Base-by-base conservation (phyloP, 805 yeast species). In the Metschnikowia matae region DNA sequence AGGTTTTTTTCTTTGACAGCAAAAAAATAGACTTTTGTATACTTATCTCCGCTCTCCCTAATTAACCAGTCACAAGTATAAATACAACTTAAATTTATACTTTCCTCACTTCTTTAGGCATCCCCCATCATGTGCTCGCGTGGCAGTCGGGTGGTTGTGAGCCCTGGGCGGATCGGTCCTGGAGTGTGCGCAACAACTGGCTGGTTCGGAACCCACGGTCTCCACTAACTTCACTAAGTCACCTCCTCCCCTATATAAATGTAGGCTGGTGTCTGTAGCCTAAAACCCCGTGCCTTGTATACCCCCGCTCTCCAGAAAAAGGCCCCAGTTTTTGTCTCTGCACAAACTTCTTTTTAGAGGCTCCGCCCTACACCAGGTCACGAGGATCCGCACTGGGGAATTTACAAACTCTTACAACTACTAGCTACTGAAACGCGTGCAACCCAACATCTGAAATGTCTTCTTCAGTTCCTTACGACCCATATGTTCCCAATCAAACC, bases 401-500 rank as follows among this genome's bases (percentile, higher is more conserved):
- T 34, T 40, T 44, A 44, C 42, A 44, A 44, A 44, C 29, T 37
- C 48, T 35, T 18, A 18, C 40, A 11, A 44, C 46, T 13, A 15
- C 34, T 44, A 35, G 40, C 40, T 36, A 34, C 20, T 23, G 33
- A 40, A 29, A 23, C 33, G 43, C 43, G 43, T 26, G 34, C 43
- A 31, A 32, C 26, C 45, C 20, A 14, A 15, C 41, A n/a, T 23
- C 44, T 32, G 15, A 39, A 44, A 86, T 86, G 92, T 81, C 90
- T 17, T 84, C 90, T 20, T 80, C 89, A 37, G 86, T 81, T 45
- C 95, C 96, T 50, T 87, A 88, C 66, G 95, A 88, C 67, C 95
- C 95, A 62, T 88, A 85, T 62, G 83, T 85, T 55, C 92, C 92
- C 46, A 79, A 84, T 53, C 79, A 80, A 61, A 64, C 73, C 41